These are phyloP conservation scores for Colletotrichum sp. DNA, from an alignment of 2,329 filamentous ascomycete species.

Conservation along the genomic window DNA sequence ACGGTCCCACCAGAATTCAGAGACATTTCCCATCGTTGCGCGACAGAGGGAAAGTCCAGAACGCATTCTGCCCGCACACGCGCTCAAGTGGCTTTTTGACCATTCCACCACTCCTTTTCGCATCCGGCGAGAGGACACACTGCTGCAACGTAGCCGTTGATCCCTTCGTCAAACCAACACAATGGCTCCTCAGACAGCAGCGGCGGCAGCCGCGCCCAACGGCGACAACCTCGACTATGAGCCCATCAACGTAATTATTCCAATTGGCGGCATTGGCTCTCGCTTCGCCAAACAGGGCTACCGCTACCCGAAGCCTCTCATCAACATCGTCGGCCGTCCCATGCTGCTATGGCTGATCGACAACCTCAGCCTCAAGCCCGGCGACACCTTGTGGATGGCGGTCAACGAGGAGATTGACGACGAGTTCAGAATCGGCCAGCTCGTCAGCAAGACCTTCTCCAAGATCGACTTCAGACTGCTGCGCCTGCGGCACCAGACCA, in stretches of 20 bases:
- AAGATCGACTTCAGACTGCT: constrained; percentile 28
- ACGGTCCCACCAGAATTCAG: neutral
- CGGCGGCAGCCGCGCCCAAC: constrained; percentile 1
- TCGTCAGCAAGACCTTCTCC: constrained; percentile 28
- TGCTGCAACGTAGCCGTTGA: neutral
- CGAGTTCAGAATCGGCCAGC: constrained; percentile 31
- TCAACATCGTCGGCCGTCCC: constrained; percentile 34
- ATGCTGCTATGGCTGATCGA: constrained; percentile 35
- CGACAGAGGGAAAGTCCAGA: neutral
- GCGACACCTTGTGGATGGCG: constrained; percentile 33
- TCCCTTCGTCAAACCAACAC: neutral
- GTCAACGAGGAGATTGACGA: constrained; percentile 33
- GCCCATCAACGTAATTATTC: constrained; percentile 34
- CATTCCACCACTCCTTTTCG: neutral
- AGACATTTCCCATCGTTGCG: constrained; percentile 7
- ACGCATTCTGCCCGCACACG: neutral
- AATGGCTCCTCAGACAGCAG: constrained; percentile 11
- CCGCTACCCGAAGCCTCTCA: constrained; percentile 33
- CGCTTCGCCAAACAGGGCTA: constrained; percentile 33
- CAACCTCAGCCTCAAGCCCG: constrained; percentile 26
- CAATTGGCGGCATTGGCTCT: constrained; percentile 34
- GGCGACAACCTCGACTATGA: constrained; percentile 15
- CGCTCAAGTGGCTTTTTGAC: neutral
- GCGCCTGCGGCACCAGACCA: constrained; percentile 30
- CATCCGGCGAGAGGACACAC: neutral